Conservation (phyloP, 495 filamentous ascomycete species). For the Daldinia loculata region DNA sequence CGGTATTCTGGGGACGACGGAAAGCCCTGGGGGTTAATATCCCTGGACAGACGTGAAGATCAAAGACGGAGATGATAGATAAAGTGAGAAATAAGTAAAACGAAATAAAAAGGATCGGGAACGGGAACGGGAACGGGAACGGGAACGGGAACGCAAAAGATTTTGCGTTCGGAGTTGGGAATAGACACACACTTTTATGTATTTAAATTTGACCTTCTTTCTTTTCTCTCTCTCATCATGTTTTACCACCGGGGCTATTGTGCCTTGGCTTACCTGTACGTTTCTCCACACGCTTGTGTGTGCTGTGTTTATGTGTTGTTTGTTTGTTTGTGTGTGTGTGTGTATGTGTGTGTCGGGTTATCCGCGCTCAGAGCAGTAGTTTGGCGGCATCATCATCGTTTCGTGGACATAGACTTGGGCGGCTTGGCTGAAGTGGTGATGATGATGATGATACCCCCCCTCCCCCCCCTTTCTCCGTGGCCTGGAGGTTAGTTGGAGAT, state of each 20-base stretch:
- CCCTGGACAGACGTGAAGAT: not conserved
- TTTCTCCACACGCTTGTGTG: not conserved
- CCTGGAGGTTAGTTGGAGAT: conserved; percentile 1
- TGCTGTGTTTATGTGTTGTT: not conserved
- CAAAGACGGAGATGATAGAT: not conserved
- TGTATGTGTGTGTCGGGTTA: not conserved
- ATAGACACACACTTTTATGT: conserved; percentile 29
- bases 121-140: not conserved
- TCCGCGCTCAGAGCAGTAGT: not conserved
- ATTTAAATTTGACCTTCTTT: conserved; percentile 32
- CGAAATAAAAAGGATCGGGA: not conserved
- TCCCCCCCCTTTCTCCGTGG: not conserved
- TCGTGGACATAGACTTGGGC: conserved; percentile 9
- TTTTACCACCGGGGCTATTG: conserved; percentile 24
- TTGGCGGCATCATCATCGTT: not conserved
- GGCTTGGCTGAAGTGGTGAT: not conserved
- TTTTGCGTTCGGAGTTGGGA: not conserved
- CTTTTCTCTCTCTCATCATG: conserved; percentile 14
- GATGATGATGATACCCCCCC: conserved; percentile 4
- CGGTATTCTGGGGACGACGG: conserved; percentile 39
- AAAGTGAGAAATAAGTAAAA: not conserved
- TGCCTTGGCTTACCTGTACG: conserved; percentile 9
- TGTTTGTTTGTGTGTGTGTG: conserved; percentile 5
- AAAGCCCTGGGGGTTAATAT: conserved; percentile 32
- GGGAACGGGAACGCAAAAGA: not conserved